These are phyloP conservation scores for Rubia tinctorum DNA, from an alignment of 305 asterid genomes.

Conservation along the genomic window DNA sequence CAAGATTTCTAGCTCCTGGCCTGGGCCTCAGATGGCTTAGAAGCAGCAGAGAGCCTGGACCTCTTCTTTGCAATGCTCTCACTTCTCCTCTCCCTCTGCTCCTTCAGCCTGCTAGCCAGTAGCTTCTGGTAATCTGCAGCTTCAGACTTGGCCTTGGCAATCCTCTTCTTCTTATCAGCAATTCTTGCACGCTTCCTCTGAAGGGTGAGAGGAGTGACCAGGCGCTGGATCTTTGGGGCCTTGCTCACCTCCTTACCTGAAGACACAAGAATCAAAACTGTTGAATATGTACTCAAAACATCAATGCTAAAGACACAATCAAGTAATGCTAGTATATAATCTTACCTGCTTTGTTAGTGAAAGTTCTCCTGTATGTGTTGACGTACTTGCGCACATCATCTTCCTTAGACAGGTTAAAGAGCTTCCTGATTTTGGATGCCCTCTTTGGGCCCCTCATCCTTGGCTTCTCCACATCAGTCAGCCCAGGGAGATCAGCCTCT, in stretches of 20 bases:
- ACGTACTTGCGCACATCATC: constrained; percentile 40
- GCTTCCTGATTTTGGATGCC: constrained; percentile 40
- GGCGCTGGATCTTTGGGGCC: constrained; percentile 42
- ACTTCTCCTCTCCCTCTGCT: constrained; percentile 38
- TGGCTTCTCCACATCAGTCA: constrained; percentile 38
- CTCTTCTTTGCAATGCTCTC: constrained; percentile 45
- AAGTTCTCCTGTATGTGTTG: constrained; percentile 34
- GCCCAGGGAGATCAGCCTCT: constrained; percentile 38
- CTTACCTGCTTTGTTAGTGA: constrained; percentile 32
- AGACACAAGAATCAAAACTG: background rate
- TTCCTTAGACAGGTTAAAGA: constrained; percentile 36
- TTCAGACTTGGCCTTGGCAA: constrained; percentile 38
- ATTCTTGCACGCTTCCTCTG: constrained; percentile 45
- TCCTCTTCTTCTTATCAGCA: constrained; percentile 39
- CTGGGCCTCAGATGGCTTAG: constrained; percentile 28
- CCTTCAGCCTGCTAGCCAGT: constrained; percentile 38
- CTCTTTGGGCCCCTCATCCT: constrained; percentile 48
- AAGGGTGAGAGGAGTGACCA: constrained; percentile 37
- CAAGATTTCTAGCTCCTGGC: background rate
- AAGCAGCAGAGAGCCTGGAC: constrained; percentile 37
- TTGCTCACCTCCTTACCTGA: constrained; percentile 38
- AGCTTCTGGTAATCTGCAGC: constrained; percentile 41
- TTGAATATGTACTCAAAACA: background rate
- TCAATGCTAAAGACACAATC: background rate
- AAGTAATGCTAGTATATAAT: background rate